Evolutionary conservation across 805 yeast genomes (phyloP).

Genomic region (Komagataella pseudopastoris): DNA sequence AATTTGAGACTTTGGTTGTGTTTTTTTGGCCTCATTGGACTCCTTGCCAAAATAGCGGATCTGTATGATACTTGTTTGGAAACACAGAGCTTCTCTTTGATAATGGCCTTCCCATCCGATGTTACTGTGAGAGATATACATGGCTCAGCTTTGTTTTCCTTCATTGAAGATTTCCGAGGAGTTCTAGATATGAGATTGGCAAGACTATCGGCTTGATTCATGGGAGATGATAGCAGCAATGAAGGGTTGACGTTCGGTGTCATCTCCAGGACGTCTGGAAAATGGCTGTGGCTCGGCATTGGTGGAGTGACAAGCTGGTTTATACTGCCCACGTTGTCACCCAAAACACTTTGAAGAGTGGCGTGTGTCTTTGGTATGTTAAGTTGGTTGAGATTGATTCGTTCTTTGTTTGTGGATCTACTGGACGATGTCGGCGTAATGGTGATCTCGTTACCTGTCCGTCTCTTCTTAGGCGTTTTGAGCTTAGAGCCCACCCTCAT

Average conservation of each 20-base stretch:
- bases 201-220: not conserved
- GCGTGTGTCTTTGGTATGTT: not conserved
- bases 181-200: not conserved
- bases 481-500: conserved; percentile 7
- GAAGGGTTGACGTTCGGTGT: conserved; percentile 2
- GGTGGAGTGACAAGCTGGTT: not conserved
- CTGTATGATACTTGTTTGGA: not conserved
- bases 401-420: not conserved
- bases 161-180: not conserved
- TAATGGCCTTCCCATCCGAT: not conserved
- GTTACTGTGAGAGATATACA: not conserved
- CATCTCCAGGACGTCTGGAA: not conserved
- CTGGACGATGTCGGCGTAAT: not conserved
- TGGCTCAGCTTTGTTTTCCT: not conserved
- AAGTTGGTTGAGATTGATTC: not conserved
- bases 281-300: not conserved
- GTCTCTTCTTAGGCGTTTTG: not conserved
- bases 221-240: conserved; percentile 3
- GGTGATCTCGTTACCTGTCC: not conserved
- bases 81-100: not conserved
- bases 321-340: not conserved
- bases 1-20: not conserved
- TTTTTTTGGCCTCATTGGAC: not conserved
- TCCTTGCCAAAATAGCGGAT: not conserved
- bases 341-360: not conserved